Evolutionary conservation across 1,284 basidiomycete genomes (phyloP), one percentile per base, ranked within the genome.

Genomic region (Ceratobasidium sp.): DNA sequence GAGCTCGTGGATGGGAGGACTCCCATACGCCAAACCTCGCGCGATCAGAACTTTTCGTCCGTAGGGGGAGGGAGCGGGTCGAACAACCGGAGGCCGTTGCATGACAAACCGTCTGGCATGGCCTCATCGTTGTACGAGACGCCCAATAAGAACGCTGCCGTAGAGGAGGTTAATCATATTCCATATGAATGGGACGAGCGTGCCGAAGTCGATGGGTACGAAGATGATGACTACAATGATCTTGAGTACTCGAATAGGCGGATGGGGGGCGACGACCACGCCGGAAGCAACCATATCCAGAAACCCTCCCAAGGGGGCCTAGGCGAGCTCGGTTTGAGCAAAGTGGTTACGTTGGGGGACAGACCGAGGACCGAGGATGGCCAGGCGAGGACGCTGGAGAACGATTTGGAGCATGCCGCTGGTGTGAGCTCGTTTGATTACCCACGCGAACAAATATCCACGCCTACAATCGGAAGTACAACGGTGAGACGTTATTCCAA

Each of bases 161-260:
- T 96, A 63, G 95, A 98, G 81, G 97, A 99, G 82, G 95, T 96
- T 75, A 97, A 98, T 76, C 91, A 96, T 81, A 94, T 98, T 2
- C 96, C 96, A 0, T 98, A 95, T 82, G 94, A 93, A 1, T 86
- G 91, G 31, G 91, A 90, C 76, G 83, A 89, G 45, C n/a, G n/a
- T n/a, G n/a, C n/a, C n/a, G n/a, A n/a, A n/a, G n/a, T n/a, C n/a
- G n/a, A n/a, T n/a, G 90, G 91, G 17, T 85, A 82, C 33, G 79
- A 81, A 8, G 80, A 80, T 31, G 77, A 77, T 22, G 89, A 90
- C 65, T 84, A 84, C 15, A 88, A 89, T n/a, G 72, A 74, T 27
- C 65, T 57, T n/a, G 69, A 69, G 27, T 73, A 71, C 19, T 44
- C 64, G 24, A 60, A 41, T 8, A 54, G 31, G 24, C 67, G 41